Conservation (phyloP, 768 basidiomycete species). For the Saitozyma sp. region DNA sequence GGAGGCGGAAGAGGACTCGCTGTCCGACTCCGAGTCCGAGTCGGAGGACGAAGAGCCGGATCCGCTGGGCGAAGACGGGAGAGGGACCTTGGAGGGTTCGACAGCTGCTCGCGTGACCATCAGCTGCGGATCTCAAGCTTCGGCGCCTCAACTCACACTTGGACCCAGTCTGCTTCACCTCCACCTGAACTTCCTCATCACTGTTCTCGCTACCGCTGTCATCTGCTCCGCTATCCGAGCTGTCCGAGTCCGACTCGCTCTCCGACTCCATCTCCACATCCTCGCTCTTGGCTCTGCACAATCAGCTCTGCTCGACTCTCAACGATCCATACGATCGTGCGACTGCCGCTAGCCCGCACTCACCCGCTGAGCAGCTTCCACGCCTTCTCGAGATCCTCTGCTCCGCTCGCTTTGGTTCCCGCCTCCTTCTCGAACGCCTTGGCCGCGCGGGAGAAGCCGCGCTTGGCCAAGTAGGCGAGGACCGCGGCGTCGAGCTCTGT, state of each 20-base stretch:
- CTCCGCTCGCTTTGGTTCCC: conserved; percentile 12
- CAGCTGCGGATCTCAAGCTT: neutral
- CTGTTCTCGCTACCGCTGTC: conserved; percentile 6
- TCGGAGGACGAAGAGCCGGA: conserved; percentile 17
- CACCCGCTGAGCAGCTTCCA: conserved; percentile 16
- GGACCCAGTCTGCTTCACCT: neutral
- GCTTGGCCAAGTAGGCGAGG: conserved; percentile 41
- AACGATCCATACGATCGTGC: neutral
- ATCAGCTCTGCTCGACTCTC: conserved; percentile 6
- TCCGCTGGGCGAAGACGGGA: conserved; percentile 9
- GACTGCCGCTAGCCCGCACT: neutral
- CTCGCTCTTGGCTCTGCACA: conserved; percentile 13
- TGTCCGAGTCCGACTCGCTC: neutral
- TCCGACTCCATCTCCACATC: conserved; percentile 31
- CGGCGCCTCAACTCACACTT: neutral
- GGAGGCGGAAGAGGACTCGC: conserved; percentile 2
- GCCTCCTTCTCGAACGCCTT: conserved; percentile 49
- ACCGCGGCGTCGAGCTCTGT: conserved; percentile 49
- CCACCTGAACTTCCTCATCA: conserved; percentile 14
- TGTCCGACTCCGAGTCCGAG: conserved; percentile 36
- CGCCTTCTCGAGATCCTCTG: conserved; percentile 23
- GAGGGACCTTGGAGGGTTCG: neutral
- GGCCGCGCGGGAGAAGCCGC: conserved; percentile 42
- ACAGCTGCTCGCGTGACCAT: neutral
- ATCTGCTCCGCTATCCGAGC: neutral